phyloP scores from a whole-genome alignment of 306 rosid genomes.

The Malus sieversii region DNA sequence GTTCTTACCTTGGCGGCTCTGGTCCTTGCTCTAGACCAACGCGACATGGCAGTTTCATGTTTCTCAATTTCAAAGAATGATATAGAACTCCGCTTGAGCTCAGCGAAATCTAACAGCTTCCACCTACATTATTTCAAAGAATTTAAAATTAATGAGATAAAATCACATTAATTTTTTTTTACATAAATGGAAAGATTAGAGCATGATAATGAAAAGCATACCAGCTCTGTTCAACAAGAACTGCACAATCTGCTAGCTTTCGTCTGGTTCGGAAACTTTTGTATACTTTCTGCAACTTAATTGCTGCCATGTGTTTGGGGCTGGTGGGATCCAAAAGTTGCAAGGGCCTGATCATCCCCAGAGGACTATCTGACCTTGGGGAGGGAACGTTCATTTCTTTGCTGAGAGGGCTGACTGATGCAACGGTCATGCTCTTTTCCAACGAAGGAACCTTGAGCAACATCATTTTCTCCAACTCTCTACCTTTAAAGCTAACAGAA shows the following conservation, averaged over 20 bases:
- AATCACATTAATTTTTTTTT: background rate
- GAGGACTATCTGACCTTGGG: slow-evolving; percentile 26
- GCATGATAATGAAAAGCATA: slow-evolving; percentile 20
- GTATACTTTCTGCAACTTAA: slow-evolving; percentile 92
- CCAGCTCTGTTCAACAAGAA: slow-evolving; percentile 99
- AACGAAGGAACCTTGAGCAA: slow-evolving; percentile 29
- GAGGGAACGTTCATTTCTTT: slow-evolving; percentile 35
- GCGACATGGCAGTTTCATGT: slow-evolving; percentile 90
- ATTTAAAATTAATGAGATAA: slow-evolving; percentile 14
- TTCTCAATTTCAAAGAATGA: slow-evolving; percentile 92
- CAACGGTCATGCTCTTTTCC: slow-evolving; percentile 15
- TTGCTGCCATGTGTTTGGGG: slow-evolving; percentile 82
- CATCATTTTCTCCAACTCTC: slow-evolving; percentile 33
- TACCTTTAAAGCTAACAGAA: slow-evolving; percentile 68
- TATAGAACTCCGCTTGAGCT: slow-evolving; percentile 87
- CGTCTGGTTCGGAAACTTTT: slow-evolving; percentile 96
- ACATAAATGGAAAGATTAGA: background rate
- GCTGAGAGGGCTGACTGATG: slow-evolving; percentile 23
- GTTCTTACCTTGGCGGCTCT: slow-evolving; percentile 85
- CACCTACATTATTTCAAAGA: slow-evolving; percentile 52
- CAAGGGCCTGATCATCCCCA: slow-evolving; percentile 24
- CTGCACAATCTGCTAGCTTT: slow-evolving; percentile 98
- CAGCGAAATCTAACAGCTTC: slow-evolving; percentile 94
- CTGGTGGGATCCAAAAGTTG: slow-evolving; percentile 48
- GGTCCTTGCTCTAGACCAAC: slow-evolving; percentile 98